Evolutionary conservation across 176 grass and related monocot species (phyloP).

Genomic region (Raddia guianensis): DNA sequence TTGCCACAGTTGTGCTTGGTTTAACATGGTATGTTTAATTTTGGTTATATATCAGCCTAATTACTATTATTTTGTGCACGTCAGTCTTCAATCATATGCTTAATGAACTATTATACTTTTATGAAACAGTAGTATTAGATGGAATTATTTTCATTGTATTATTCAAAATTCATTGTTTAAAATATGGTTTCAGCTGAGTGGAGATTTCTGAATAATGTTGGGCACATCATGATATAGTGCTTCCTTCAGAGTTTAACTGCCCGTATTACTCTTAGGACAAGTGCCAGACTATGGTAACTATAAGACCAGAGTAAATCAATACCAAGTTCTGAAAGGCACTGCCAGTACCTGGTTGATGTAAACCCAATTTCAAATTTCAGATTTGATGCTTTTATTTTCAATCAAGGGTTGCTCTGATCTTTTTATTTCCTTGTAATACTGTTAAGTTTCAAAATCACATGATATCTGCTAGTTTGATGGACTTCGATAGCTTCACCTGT

Average conservation of each 20-base stretch:
- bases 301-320: neutral
- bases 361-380: neutral
- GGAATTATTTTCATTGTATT: neutral
- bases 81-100: conserved; percentile 9
- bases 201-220: neutral
- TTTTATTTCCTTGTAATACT: conserved; percentile 5
- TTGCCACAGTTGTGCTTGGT: neutral
- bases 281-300: neutral
- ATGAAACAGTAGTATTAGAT: neutral
- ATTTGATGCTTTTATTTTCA: neutral
- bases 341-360: neutral
- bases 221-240: neutral
- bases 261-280: conserved; percentile 2
- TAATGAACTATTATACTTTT: neutral
- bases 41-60: conserved; percentile 1
- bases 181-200: neutral
- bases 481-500: neutral
- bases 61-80: neutral
- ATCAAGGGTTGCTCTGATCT: neutral
- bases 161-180: neutral
- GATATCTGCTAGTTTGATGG: conserved; percentile 4
- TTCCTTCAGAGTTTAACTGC: neutral
- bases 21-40: conserved; percentile 11
- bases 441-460: neutral
- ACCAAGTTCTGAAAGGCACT: neutral